A percentile compares a stretch with the other conserved stretches of the same genome.
Conservation (phyloP, 805 yeast genomes). For the Ogataea salicorniae region DNA sequence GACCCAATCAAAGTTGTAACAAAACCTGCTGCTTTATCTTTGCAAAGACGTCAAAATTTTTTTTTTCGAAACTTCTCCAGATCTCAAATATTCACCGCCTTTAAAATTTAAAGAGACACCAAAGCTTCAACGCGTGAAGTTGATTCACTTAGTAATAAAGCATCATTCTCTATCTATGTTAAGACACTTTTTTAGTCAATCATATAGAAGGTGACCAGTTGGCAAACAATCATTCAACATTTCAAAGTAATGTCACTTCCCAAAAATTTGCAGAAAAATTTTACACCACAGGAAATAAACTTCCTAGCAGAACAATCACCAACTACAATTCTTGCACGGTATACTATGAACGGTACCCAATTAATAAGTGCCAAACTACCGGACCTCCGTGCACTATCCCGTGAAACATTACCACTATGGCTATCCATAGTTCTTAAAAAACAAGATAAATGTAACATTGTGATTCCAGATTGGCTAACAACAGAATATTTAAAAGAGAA, state of each 20-base stretch:
- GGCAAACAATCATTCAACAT: not conserved
- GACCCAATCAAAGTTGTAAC: too few species aligned
- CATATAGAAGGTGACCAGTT: not conserved
- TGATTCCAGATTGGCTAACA: constrained; percentile 82
- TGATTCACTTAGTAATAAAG: not conserved
- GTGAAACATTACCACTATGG: constrained; percentile 79
- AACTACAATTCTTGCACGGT: constrained; percentile 74
- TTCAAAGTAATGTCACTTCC: constrained; percentile 56
- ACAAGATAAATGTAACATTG: constrained; percentile 80
- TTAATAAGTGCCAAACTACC: constrained; percentile 61
- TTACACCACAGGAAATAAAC: constrained; percentile 73
- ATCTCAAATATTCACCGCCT: not conserved
- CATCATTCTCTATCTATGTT: not conserved
- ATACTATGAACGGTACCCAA: constrained; percentile 57
- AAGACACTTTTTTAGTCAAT: not conserved
- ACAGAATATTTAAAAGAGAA: constrained; percentile 46
- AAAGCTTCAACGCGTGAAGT: not conserved
- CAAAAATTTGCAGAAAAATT: constrained; percentile 42
- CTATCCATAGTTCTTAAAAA: constrained; percentile 75
- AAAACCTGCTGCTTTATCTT: too few species aligned
- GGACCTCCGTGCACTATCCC: constrained; percentile 57
- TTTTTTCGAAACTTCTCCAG: not conserved
- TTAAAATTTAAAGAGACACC: not conserved
- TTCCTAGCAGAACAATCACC: constrained; percentile 80
- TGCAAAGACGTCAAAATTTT: too few species aligned